A percentile compares a stretch with the other conserved stretches of the same genome.
phyloP scores from a whole-genome alignment of 2,329 filamentous ascomycete genomes.

The Trichoderma afroharzianum region DNA sequence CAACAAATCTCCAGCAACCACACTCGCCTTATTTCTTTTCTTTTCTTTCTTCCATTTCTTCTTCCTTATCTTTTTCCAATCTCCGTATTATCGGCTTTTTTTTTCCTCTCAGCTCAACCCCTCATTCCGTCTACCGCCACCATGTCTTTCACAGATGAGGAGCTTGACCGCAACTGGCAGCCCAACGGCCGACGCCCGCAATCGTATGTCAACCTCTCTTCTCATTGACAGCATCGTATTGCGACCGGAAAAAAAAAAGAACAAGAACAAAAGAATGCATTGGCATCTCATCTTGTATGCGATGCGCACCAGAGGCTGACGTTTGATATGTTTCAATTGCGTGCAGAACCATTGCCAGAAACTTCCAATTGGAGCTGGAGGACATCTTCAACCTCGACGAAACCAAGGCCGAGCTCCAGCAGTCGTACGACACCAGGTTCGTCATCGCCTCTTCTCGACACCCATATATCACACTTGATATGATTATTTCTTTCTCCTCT shows the following conservation, averaged over 20 bases:
- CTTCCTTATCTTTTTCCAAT: neutral
- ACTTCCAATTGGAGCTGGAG: constrained; percentile 82
- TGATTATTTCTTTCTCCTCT: neutral
- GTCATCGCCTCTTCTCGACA: constrained; percentile 28
- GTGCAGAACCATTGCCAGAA: constrained; percentile 75
- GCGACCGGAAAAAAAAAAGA: neutral
- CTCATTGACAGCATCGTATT: neutral
- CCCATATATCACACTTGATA: neutral
- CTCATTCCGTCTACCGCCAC: constrained; percentile 7
- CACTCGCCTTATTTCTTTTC: neutral
- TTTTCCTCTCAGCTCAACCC: neutral
- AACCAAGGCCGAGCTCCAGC: constrained; percentile 68
- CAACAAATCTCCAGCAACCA: neutral
- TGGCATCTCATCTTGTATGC: neutral
- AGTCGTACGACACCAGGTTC: constrained; percentile 79
- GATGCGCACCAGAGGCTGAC: neutral
- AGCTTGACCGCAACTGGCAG: constrained; percentile 76
- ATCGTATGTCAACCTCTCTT: constrained; percentile 61
- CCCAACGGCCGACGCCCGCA: constrained; percentile 73
- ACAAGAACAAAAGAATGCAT: neutral
- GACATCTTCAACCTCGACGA: constrained; percentile 86
- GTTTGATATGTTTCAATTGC: neutral
- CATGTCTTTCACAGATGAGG: constrained; percentile 55
- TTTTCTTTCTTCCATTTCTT: neutral
- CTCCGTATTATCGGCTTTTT: neutral